Base-by-base conservation (phyloP, 2,329 filamentous ascomycete genomes). In the Dactylella cylindrospora region DNA sequence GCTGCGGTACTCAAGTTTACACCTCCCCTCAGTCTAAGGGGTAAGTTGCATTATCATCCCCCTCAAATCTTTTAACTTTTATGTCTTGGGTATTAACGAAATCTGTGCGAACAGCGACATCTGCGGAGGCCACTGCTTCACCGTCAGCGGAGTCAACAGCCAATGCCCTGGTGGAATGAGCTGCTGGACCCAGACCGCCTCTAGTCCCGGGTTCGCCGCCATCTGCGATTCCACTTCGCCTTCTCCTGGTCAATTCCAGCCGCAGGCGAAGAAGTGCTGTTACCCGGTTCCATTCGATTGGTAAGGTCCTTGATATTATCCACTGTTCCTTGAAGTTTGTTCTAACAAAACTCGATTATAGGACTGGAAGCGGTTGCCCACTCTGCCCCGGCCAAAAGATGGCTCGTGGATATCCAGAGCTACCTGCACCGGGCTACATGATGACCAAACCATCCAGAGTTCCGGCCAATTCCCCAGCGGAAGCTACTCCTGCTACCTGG, bases 371-470 rank as follows among this genome's bases (percentile, higher is more conserved):
- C 22, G 44, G 44, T n/a, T 31, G 31, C 22, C 44, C 44, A 17
- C 26, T 25, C 19, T 47, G 44, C 31, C 19, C 31, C 6, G 44
- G 44, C 28, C 17, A 22, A 20, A 47, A 47, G n/a, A 3, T 45
- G 8, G 20, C 20, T 19, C 26, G 44, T 36, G 31, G 31, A 7
- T 36, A 28, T 13, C 8, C 43, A 7, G 17, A 10, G 10, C 31
- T 25, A 1, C 43, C 44, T 7, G n/a, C 9, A 8, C 41, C 41
- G 3, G 33, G 26, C 20, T 47, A 17, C n/a, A 31, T 13, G 6
- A 47, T 47, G 44, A 38, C 44, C 3, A 47, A 38, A 20, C 44
- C 44, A n/a, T 20, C 44, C 20, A 47, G 44, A 20, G 43, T 46
- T 15, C 44, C 44, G 2, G 31, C 31, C 3, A 47, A 26, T 12